Conservation (phyloP, 495 filamentous ascomycete genomes). For the Beverwykella pulmonaria region DNA sequence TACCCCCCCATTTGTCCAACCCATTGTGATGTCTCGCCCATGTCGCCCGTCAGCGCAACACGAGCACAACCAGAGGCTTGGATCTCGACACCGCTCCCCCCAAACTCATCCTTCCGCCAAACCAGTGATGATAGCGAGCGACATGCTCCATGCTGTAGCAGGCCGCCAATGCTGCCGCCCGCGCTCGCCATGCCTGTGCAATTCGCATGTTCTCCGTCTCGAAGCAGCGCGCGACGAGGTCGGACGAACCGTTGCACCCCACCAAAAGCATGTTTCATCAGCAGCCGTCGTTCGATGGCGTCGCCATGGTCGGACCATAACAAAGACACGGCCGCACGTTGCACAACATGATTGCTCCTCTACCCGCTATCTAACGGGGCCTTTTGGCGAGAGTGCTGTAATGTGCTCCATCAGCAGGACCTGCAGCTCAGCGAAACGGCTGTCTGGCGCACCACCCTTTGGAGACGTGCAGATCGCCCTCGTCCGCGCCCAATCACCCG, state of each 20-base stretch:
- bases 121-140: not conserved
- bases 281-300: conserved; percentile 10
- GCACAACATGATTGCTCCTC: conserved; percentile 23
- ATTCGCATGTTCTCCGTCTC: not conserved
- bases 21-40: not conserved
- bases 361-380: not conserved
- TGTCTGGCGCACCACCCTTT: conserved; percentile 4
- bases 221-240: not conserved
- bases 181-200: too few relatives aligned
- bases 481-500: conserved; percentile 19
- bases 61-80: conserved; percentile 3
- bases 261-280: not conserved
- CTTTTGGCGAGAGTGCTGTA: not conserved
- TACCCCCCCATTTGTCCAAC: too few relatives aligned
- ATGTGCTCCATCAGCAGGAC: conserved; percentile 3
- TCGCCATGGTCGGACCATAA: conserved; percentile 34
- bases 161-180: too few relatives aligned
- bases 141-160: not conserved
- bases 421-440: conserved; percentile 25
- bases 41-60: not conserved
- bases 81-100: not conserved
- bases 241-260: too few relatives aligned
- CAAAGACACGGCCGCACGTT: conserved; percentile 13
- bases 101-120: not conserved
- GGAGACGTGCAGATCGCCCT: conserved; percentile 27